Evolutionary conservation across 73 alveolate species (phyloP), one percentile per base, ranked within the genome.

Genomic region (Effrenium voratum): DNA sequence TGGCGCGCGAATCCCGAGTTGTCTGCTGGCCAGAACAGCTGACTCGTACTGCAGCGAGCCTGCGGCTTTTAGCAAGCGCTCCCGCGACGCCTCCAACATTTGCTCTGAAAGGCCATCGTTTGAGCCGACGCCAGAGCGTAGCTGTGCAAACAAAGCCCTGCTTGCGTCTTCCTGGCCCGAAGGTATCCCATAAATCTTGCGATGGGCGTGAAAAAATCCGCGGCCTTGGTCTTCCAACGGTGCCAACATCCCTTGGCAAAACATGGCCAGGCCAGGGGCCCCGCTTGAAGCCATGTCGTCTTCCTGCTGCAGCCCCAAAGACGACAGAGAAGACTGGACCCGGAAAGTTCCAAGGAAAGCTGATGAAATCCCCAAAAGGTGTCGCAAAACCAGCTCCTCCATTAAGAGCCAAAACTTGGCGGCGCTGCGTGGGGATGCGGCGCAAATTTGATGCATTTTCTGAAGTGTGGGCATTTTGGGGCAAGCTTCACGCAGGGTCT

Each of bases 181-280:
- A 28, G 76, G 76, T 8, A 63, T 26, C 13, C 87, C 60, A 28
- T 41, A 45, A 28, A 76, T 8, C 28, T 76, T 76, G 6, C 36
- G 36, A 26, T 76, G 87, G 28, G 59, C 87, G 32, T 76, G 87
- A 24, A 36, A 5, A 41, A 76, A 76, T 6, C 87, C 87, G 2
- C 87, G 87, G 10, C 87, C 87, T 41, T 76, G 87, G 19, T 41
- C 87, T 44, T 76, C 87, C 28, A 41, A 38, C 24, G 87, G 63
- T 8, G 41, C 76, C 26, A 63, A 28, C 76, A 63, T 63, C 10
- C 41, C 76, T 63, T 13, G 41, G 38, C 76, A 63, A 52, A 52
- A 63, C n/a, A n/a, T n/a, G n/a, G n/a, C n/a, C n/a, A n/a, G n/a
- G n/a, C n/a, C n/a, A n/a, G n/a, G n/a, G n/a, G n/a, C n/a, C n/a